Conservation (phyloP, 2,329 filamentous ascomycete genomes). For the Coleophoma eucalyptorum region DNA sequence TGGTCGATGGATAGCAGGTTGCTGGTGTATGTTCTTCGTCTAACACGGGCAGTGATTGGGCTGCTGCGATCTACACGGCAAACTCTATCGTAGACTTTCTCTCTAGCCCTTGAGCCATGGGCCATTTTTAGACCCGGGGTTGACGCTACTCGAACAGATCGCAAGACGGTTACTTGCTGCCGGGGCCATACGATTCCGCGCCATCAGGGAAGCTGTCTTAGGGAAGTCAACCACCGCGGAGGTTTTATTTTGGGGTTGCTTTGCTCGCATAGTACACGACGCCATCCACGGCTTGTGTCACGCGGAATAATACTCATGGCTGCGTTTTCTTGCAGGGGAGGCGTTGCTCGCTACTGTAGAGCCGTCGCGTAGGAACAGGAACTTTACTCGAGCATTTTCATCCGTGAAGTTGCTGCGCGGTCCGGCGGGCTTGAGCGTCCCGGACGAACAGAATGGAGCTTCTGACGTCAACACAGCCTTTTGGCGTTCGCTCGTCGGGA, state of each 20-base stretch:
- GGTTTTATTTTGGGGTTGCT: neutral
- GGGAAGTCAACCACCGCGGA: neutral
- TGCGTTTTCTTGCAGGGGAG: neutral
- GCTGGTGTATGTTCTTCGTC: neutral
- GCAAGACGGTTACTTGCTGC: neutral
- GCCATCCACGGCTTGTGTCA: constrained; percentile 1
- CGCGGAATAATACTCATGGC: neutral
- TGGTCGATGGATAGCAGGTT: neutral
- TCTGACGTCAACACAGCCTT: neutral
- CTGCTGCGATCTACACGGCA: neutral
- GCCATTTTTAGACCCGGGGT: neutral
- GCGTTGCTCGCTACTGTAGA: neutral
- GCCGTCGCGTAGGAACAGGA: neutral
- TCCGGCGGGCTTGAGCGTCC: neutral
- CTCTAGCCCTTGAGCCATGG: neutral
- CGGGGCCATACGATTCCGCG: neutral
- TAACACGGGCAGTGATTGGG: no score
- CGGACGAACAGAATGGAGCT: neutral
- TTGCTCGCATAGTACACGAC: neutral
- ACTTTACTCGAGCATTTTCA: neutral
- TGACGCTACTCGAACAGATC: neutral
- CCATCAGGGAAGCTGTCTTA: neutral
- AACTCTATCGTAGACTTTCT: neutral
- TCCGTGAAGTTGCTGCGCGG: neutral
- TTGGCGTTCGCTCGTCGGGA: neutral